A percentile compares a stretch with the other conserved stretches of the same genome.
Evolutionary conservation across 306 rosid genomes (phyloP).

Genomic region (Trifolium dubium): DNA sequence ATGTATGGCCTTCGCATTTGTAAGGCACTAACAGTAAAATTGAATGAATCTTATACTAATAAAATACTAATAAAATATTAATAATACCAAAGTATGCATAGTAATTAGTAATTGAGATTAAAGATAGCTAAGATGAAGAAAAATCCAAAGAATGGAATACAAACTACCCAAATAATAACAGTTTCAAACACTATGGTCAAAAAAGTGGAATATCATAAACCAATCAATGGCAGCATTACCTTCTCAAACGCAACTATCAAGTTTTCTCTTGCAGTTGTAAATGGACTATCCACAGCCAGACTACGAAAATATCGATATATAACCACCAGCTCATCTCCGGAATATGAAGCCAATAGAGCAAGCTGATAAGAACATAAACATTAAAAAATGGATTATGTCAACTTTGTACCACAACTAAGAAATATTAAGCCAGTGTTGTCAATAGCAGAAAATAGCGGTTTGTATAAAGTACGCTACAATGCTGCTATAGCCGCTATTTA

Average conservation of each 20-base stretch:
- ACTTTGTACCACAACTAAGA: conserved; percentile 12
- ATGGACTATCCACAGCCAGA: conserved; percentile 85
- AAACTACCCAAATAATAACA: conserved; percentile 1
- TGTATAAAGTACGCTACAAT: too few species aligned
- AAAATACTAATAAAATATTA: background rate
- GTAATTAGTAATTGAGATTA: conserved; percentile 24
- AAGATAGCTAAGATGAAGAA: background rate
- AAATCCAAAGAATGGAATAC: background rate
- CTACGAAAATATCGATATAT: conserved; percentile 93
- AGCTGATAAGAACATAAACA: conserved; percentile 56
- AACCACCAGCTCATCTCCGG: conserved; percentile 81
- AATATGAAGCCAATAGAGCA: conserved; percentile 90
- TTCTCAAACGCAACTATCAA: conserved; percentile 94
- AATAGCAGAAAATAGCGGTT: too few species aligned
- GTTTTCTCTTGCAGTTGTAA: conserved; percentile 90
- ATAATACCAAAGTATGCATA: conserved; percentile 6
- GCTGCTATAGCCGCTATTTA: too few species aligned
- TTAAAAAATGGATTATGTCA: conserved; percentile 19
- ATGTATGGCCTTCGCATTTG: background rate
- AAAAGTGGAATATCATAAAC: background rate
- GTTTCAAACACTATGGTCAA: background rate
- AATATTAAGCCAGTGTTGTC: background rate
- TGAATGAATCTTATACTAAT: conserved; percentile 4
- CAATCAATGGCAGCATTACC: conserved; percentile 49
- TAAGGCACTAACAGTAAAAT: conserved; percentile 2